Evolutionary conservation across 2,329 filamentous ascomycete species (phyloP).

Genomic region (Zymoseptoria passerinii): DNA sequence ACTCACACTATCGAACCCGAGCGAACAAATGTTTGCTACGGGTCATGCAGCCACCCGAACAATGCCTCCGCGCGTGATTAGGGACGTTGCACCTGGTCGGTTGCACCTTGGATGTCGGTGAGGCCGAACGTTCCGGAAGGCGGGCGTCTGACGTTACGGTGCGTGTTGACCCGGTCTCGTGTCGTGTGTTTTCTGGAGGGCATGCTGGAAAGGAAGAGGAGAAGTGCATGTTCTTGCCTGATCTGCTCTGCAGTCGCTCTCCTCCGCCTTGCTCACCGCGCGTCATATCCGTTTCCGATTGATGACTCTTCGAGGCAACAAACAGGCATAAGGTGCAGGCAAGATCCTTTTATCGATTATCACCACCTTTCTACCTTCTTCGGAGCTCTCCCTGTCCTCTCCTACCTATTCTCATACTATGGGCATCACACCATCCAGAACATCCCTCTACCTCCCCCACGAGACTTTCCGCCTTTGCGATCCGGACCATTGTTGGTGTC

Average conservation of each 20-base stretch:
- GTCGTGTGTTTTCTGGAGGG: neutral
- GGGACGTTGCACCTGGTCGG: neutral
- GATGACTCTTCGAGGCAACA: neutral
- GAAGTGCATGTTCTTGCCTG: neutral
- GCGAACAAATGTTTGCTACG: neutral
- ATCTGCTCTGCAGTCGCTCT: neutral
- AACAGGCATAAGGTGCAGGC: neutral
- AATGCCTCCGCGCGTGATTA: neutral
- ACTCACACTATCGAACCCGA: neutral
- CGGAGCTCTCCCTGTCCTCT: neutral
- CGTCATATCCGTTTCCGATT: neutral
- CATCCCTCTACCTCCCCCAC: conserved; percentile 20
- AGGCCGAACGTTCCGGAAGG: neutral
- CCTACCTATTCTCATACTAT: conserved; percentile 9
- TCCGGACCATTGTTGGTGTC: conserved; percentile 18
- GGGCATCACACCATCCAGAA: conserved; percentile 21
- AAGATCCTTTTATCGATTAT: neutral
- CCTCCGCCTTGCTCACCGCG: neutral
- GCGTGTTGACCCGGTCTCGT: too few species aligned
- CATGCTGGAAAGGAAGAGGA: neutral
- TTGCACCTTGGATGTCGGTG: neutral
- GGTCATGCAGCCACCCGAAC: neutral
- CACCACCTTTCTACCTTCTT: neutral
- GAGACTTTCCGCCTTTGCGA: conserved; percentile 20
- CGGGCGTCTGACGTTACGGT: neutral